Base-by-base conservation (phyloP, 495 filamentous ascomycete genomes). In the Mycothermus thermophilus region DNA sequence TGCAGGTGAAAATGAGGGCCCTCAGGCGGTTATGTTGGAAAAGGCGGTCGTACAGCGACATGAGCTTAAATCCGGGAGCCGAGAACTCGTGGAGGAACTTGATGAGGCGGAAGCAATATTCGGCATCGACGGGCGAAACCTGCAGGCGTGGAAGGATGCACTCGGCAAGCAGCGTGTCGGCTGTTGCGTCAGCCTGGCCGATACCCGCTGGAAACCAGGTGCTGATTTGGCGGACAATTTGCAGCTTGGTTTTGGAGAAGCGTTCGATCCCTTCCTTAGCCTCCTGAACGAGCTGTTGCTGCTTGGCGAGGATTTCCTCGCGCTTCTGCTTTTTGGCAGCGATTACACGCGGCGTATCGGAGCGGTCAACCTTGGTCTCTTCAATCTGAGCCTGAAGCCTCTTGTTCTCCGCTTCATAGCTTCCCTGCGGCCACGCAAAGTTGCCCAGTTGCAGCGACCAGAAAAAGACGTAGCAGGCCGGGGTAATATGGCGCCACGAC, bases 401-500 rank as follows among this genome's bases (percentile, higher is more conserved):
- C 5, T 66, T 67, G 20, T 69, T 72, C 43, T 92, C 88, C 9
- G 71, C 64, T 8, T 77, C 63, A 52, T 96, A 96, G 33, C 74
- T 79, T 27, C 71, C 66, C 34, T 72, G 66, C 1, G 81, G 80
- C 26, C 82, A 70, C 24, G 73, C 65, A 20, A 99, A 62, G 52
- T 96, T 90, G 16, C 78, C 73, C 10, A 86, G 71, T 15, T 82
- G 74, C 11, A 93, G 67, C 30, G 85, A 77, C 92, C 92, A 99
- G 63, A 99, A 99, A 3, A 82, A 81, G 19, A 83, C 75, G 50
- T 84, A 94, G 52, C 93, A 92, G 21, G 75, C 66, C 2, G 79
- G 61, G 29, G 73, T 86, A 27, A 93, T 59, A 8, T 67, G 62
- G 13, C 72, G 64, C 70, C 78, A 84, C 1, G 70, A 69, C 14